Conservation (phyloP, 2,329 filamentous ascomycete species). For the Colletotrichum sp. region DNA sequence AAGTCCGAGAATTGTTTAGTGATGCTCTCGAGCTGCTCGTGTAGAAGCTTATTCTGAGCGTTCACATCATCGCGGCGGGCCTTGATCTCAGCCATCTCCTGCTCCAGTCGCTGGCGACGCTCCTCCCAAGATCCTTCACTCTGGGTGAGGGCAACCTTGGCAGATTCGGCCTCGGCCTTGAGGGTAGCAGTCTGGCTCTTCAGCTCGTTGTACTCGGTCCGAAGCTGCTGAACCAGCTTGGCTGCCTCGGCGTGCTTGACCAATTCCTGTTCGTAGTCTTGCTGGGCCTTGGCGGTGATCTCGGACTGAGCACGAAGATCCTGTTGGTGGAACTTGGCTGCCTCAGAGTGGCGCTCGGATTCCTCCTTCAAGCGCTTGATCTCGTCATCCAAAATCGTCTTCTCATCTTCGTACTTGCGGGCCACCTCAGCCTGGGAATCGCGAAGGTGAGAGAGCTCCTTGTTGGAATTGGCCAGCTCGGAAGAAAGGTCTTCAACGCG, state of each 20-base stretch:
- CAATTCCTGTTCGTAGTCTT: conserved; percentile 93
- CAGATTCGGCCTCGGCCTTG: conserved; percentile 83
- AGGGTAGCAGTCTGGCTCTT: conserved; percentile 79
- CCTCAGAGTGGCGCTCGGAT: conserved; percentile 78
- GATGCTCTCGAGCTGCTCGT: conserved; percentile 86
- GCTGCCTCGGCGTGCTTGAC: conserved; percentile 97
- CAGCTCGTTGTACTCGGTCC: conserved; percentile 80
- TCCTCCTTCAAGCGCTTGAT: conserved; percentile 84
- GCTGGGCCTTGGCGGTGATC: conserved; percentile 90
- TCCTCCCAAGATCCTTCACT: conserved; percentile 90
- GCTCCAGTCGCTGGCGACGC: conserved; percentile 79
- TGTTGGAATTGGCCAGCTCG: conserved; percentile 83
- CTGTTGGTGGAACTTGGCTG: conserved; percentile 85
- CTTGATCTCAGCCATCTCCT: conserved; percentile 81
- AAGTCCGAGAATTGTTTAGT: conserved; percentile 79
- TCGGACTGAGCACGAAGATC: conserved; percentile 93
- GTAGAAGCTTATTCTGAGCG: conserved; percentile 88
- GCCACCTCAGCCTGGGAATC: conserved; percentile 79
- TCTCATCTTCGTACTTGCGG: conserved; percentile 80
- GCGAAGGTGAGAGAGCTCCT: conserved; percentile 79
- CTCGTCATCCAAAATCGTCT: conserved; percentile 78
- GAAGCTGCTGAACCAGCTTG: conserved; percentile 79
- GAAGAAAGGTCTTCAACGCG: conserved; percentile 82
- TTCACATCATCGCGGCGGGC: conserved; percentile 82
- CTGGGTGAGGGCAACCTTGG: conserved; percentile 78